A percentile compares a stretch with the other conserved stretches of the same genome.
Evolutionary conservation across 257 asterid species (phyloP).

Genomic region (Dorcoceras hygrometricum): DNA sequence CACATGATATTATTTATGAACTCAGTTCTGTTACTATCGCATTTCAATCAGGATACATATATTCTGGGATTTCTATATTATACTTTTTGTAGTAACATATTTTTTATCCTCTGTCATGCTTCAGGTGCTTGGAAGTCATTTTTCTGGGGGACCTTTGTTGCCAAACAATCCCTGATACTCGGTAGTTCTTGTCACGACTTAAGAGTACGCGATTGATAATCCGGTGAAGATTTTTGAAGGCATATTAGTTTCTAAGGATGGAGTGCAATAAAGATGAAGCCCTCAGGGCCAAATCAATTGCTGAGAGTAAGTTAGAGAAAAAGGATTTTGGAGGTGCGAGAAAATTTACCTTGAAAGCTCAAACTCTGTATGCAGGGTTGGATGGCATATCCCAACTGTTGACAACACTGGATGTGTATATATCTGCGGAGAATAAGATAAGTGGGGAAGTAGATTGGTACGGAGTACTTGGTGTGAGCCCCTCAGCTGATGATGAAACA

Average conservation of each 20-base stretch:
- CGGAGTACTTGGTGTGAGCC: conserved; percentile 60
- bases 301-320: conserved; percentile 53
- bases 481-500: conserved; percentile 61
- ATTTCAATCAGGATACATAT: conserved; percentile 10
- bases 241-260: conserved; percentile 38
- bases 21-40: conserved; percentile 2
- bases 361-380: conserved; percentile 50
- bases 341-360: conserved; percentile 65
- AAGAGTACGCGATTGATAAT: conserved; percentile 20
- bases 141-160: conserved; percentile 21
- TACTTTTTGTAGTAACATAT: not conserved
- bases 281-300: conserved; percentile 54
- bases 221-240: conserved; percentile 18
- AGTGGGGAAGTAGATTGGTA: conserved; percentile 73
- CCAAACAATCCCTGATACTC: conserved; percentile 12
- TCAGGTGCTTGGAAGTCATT: conserved; percentile 28
- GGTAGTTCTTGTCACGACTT: conserved; percentile 22
- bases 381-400: conserved; percentile 59
- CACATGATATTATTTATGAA: not conserved
- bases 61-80: not conserved
- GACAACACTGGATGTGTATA: conserved; percentile 55
- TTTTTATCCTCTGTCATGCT: conserved; percentile 8
- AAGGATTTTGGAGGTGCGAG: conserved; percentile 61
- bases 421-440: conserved; percentile 62
- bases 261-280: conserved; percentile 87